Evolutionary conservation across 1,284 basidiomycete species (phyloP), one percentile per base, ranked within the genome.

Genomic region (Fereydounia khargensis): DNA sequence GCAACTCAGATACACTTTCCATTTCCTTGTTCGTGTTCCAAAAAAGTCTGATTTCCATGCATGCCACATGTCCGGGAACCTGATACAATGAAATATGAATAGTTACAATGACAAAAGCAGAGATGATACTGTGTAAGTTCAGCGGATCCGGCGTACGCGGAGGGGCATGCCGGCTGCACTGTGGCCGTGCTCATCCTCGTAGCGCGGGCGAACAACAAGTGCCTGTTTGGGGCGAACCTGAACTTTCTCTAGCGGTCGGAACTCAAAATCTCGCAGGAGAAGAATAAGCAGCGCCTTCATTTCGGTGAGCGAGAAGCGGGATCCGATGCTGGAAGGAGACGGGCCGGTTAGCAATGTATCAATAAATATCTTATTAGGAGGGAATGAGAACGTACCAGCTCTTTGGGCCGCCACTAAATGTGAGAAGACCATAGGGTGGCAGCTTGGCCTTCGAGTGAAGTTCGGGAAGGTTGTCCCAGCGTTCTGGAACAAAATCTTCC

Each of bases 401-500:
- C 27, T 63, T 60, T 3, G 62, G 65, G 2, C 65, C 65, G 25
- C 59, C 47, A 13, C 58, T 28, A 35, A 68, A 68, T 19, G 49
- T 40, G 38, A 63, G 56, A 1, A 47, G 51, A 10, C 44, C 47
- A 20, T 53, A 55, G 2, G 60, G 54, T 1, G 66, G 66, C 2
- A 68, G n/a, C 30, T 55, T 57, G 6, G 63, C 54, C 3, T 51
- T 35, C 13, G 28, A 24, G 20, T 58, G 56, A 1, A 33, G 24
- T 1, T 22, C 4, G 13, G 70, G 70, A 0, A 73, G 45, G 31
- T 70, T 30, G 13, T 39, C 46, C 53, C 68, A 73, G 1, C 70
- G 56, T 25, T 70, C 67, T 4, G 70, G 70, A 17, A 55, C 50
- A 38, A 73, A 73, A 6, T 49, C 33, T 16, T 59, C 48, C 1